phyloP scores from a whole-genome alignment of 441 rosid genomes.

The Omphalea diandra region DNA sequence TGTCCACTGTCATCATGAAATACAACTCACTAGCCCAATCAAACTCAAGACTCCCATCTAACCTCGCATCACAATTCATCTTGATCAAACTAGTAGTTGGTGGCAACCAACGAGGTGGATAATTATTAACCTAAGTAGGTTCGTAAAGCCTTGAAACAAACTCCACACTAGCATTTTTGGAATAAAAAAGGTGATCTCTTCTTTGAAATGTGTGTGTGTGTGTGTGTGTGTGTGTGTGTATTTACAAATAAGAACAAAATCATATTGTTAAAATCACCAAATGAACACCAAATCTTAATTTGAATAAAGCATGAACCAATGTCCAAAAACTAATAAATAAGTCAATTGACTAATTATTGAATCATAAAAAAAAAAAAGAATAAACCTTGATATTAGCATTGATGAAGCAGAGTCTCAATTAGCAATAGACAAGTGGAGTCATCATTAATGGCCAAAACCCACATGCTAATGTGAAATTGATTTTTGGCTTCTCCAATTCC shows the following conservation, averaged over 20 bases:
- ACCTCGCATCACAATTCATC: too few relatives aligned
- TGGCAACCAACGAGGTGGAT: too few relatives aligned
- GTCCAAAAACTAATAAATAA: constrained; percentile 13
- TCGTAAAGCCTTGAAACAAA: too few relatives aligned
- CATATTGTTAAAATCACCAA: background rate
- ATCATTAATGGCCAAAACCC: constrained; percentile 95
- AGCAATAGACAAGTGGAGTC: constrained; percentile 76
- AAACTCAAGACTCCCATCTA: too few relatives aligned
- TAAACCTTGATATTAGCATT: constrained; percentile 77
- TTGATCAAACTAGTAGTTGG: too few relatives aligned
- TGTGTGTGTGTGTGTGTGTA: too few relatives aligned
- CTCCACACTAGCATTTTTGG: too few relatives aligned
- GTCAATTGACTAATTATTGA: background rate
- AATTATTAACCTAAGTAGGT: too few relatives aligned
- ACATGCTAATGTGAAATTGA: constrained; percentile 78
- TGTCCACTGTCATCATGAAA: too few relatives aligned
- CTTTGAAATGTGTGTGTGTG: too few relatives aligned
- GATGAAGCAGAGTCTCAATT: constrained; percentile 66
- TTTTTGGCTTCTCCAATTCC: constrained; percentile 39
- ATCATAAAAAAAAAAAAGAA: background rate
- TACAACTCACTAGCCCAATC: too few relatives aligned
- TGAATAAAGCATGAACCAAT: constrained; percentile 15
- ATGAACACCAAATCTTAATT: constrained; percentile 9
- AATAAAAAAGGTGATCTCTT: too few relatives aligned
- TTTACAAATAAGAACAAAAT: constrained; percentile 8